Evolutionary conservation across 495 filamentous ascomycete genomes (phyloP), one percentile per base, ranked within the genome.

Genomic region (Clohesyomyces aquaticus): DNA sequence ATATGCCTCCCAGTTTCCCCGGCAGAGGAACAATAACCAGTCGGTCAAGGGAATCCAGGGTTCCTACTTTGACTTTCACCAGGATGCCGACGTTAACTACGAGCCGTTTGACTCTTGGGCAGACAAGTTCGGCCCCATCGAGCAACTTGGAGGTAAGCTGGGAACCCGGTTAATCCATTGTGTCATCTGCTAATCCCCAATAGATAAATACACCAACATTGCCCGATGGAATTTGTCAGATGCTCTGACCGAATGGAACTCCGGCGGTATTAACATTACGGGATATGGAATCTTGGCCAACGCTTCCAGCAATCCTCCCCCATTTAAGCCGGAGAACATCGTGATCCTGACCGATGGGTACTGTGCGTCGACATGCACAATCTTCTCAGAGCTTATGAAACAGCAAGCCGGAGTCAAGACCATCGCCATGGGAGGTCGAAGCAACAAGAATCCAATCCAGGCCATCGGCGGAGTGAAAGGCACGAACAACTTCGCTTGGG

Each of bases 361-460:
- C 65, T 90, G 87, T 73, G 82, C 80, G 26, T 87, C 83, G 2
- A 86, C 85, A 1, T 90, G 87, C 74, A 81, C 82, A 3, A 73
- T 87, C 62, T 84, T 87, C 72, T 73, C 75, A 46, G 79, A 84
- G 42, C 76, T 86, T 43, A 78, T 88, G 73, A 76, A 78, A 2
- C 73, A 79, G 56, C 77, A 82, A 66, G 84, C 76, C 14, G 78
- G 78, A 26, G 82, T 90, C 1, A 82, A 82, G 66, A 82, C 81
- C 25, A 80, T 89, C 47, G 80, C 80, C 1, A 74, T 88, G 29
- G 87, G 87, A 18, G 87, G 87, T 14, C 80, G 86, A 19, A 82
- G 85, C 8, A 72, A 76, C 54, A 65, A 74, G 3, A 75, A 74
- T n/a, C 77, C 80, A 4, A 90, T 90, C 74, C 86, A 88, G 74